phyloP scores from a whole-genome alignment of 306 rosid genomes.

The Acacia crassicarpa region DNA sequence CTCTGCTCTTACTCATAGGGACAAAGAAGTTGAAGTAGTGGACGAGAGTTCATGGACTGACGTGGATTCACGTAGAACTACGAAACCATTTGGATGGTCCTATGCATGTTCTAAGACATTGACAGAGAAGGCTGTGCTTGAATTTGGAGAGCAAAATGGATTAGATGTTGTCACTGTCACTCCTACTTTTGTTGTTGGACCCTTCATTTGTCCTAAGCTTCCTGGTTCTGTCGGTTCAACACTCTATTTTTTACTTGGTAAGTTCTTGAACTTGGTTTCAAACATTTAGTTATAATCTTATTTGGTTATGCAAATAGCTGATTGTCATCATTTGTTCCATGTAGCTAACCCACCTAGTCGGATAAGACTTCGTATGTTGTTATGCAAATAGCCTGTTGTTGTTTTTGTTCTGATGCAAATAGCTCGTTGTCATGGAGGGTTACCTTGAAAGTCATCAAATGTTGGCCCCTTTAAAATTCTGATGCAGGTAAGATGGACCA shows the following conservation, averaged over 20 bases:
- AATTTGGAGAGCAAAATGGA: constrained; percentile 40
- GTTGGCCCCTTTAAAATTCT: neutral
- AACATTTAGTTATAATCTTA: neutral
- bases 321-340: no score
- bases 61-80: constrained; percentile 17
- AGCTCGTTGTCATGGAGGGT: no score
- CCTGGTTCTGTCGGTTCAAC: constrained; percentile 32
- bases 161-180: constrained; percentile 47
- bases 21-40: neutral
- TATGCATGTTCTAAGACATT: constrained; percentile 45
- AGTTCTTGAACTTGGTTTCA: neutral
- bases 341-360: no score
- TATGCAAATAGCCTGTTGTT: no score
- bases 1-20: constrained; percentile 1
- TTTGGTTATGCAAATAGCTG: neutral
- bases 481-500: constrained; percentile 33
- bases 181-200: constrained; percentile 46
- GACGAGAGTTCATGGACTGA: constrained; percentile 56
- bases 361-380: no score
- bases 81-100: neutral
- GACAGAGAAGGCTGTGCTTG: constrained; percentile 46
- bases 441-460: neutral
- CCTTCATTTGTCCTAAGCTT: constrained; percentile 45
- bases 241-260: constrained; percentile 34
- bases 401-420: no score